phyloP scores from a whole-genome alignment of 2,329 filamentous ascomycete genomes.

The Ophiostoma fasciatum region DNA sequence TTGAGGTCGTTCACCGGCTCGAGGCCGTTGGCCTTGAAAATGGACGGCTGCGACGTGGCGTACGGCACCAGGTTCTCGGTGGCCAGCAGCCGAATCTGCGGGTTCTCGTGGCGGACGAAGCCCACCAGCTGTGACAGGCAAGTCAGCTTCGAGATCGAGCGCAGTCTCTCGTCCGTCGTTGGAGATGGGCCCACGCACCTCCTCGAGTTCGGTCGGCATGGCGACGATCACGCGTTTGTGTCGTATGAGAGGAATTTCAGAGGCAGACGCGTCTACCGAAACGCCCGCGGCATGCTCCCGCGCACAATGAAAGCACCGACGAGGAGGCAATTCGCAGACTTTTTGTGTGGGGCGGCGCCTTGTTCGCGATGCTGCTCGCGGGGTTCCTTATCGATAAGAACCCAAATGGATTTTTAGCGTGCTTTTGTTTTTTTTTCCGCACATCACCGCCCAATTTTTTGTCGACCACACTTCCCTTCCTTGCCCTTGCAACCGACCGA shows the following conservation, averaged over 20 bases:
- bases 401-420: slow-evolving; percentile 4
- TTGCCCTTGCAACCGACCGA: background rate
- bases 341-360: background rate
- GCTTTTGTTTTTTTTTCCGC: slow-evolving; percentile 5
- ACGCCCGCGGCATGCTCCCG: no score
- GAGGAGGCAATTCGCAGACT: background rate
- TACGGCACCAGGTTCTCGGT: slow-evolving; percentile 79
- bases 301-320: no score
- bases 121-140: slow-evolving; percentile 75
- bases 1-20: slow-evolving; percentile 78
- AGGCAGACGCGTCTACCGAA: no score
- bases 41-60: slow-evolving; percentile 51
- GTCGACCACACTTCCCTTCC: slow-evolving; percentile 1
- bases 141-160: no score
- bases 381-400: slow-evolving; percentile 3
- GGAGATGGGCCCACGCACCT: slow-evolving; percentile 46
- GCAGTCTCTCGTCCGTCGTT: no score
- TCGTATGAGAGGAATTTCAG: no score
- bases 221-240: background rate
- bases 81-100: slow-evolving; percentile 75
- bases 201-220: slow-evolving; percentile 66
- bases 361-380: background rate
- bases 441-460: slow-evolving; percentile 7
- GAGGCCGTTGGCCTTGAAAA: slow-evolving; percentile 74
- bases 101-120: slow-evolving; percentile 85